phyloP scores from a whole-genome alignment of 176 grass and related monocot species.

The Eragrostis curvula region DNA sequence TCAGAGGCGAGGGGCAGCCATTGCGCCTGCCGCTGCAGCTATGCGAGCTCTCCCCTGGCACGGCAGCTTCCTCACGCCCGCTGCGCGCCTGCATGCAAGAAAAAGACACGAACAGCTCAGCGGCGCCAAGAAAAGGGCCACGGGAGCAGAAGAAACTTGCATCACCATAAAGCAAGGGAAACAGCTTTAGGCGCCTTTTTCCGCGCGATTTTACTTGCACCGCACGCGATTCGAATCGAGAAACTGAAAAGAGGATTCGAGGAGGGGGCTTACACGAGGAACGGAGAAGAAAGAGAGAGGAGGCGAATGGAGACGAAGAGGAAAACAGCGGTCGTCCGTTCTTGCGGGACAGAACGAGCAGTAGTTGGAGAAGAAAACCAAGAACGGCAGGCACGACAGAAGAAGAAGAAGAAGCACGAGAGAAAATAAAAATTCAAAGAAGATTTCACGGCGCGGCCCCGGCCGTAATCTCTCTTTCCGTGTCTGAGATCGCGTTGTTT shows the following conservation, averaged over 20 bases:
- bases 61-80: conserved; percentile 37
- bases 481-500: conserved; percentile 28
- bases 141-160: conserved; percentile 46
- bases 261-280: conserved; percentile 32
- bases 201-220: conserved; percentile 40
- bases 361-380: conserved; percentile 51
- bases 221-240: conserved; percentile 56
- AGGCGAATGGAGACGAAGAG: conserved; percentile 1
- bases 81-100: conserved; percentile 33
- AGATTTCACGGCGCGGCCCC: conserved; percentile 25
- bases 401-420: background rate
- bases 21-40: conserved; percentile 18
- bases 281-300: conserved; percentile 27
- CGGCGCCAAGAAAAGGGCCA: conserved; percentile 1
- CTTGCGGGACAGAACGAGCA: conserved; percentile 37
- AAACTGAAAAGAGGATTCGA: conserved; percentile 39
- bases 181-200: conserved; percentile 43
- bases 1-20: conserved; percentile 38
- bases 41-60: conserved; percentile 8
- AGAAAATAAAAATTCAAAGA: background rate
- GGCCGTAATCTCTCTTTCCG: background rate
- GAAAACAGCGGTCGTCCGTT: conserved; percentile 48
- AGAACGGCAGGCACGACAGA: conserved; percentile 32
- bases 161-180: conserved; percentile 44
- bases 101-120: conserved; percentile 44